These are phyloP conservation scores for Aspergillus jensenii DNA, from an alignment of 2,329 filamentous ascomycete genomes.

Conservation along the genomic window DNA sequence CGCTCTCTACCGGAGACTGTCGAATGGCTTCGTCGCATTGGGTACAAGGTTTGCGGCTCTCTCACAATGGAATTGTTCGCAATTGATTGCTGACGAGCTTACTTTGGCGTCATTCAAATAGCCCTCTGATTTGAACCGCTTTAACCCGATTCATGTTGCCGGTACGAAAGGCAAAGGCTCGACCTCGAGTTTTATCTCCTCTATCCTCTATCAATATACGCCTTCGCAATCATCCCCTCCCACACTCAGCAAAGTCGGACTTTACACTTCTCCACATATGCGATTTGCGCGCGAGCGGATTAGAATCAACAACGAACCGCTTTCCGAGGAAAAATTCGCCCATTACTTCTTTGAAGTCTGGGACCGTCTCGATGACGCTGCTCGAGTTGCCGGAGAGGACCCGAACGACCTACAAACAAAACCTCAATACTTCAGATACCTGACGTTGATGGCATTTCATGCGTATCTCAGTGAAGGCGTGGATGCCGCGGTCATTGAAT, in stretches of 20 bases:
- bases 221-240: conserved; percentile 36
- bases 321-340: conserved; percentile 69
- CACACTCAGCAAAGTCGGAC: conserved; percentile 61
- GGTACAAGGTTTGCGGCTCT: conserved; percentile 64
- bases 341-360: conserved; percentile 82
- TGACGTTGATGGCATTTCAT: conserved; percentile 87
- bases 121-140: conserved; percentile 60
- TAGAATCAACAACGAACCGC: conserved; percentile 70
- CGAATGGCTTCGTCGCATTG: conserved; percentile 72
- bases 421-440: conserved; percentile 87
- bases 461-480: conserved; percentile 76
- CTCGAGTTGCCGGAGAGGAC: conserved; percentile 51
- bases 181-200: conserved; percentile 78
- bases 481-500: conserved; percentile 79
- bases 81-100: conserved; percentile 3
- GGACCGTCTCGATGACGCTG: conserved; percentile 63
- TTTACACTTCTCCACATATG: conserved; percentile 85
- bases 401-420: conserved; percentile 61
- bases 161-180: conserved; percentile 95
- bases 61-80: neutral
- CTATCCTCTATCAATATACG: conserved; percentile 68
- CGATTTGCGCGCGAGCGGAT: conserved; percentile 83
- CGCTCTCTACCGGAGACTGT: conserved; percentile 79
- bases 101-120: conserved; percentile 28
- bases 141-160: conserved; percentile 76